Base-by-base conservation (phyloP, 495 filamentous ascomycete genomes). In the Daldinia vernicosa region DNA sequence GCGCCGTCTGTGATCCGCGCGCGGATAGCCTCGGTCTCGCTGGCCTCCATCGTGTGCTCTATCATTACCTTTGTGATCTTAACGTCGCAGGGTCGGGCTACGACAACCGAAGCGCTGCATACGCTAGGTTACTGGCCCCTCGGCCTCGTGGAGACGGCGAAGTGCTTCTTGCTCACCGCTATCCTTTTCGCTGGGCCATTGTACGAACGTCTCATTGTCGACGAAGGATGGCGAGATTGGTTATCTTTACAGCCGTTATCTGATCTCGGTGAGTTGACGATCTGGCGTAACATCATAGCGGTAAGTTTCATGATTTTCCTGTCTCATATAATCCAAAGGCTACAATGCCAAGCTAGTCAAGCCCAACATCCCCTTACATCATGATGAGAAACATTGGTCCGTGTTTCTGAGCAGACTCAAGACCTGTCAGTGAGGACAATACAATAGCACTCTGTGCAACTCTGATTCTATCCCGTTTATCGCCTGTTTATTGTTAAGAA, bases 391-490 rank as follows among this genome's bases (percentile, higher is more conserved):
- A 88, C 79, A 90, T 93, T 96, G 93, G 94, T 97, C 94, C 94
- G 94, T 97, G 94, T 97, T 97, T 87, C 93, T 89, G 92, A 97
- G 92, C 91, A 91, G 94, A 89, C 86, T 93, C 93, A 97, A 96
- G 92, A 95, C 92, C 91, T 92, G 91, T 88, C 85, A 85, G 79
- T 91, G 94, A 95, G 87, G 93, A 95, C 85, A 88, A 80, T 72
- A 83, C 87, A 86, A 88, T 86, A 84, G 80, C 81, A 92, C 90
- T 80, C 82, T 84, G 88, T 90, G 92, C 92, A 91, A 77, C 87
- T 93, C 93, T 97, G 93, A 97, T 85, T 77, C 4, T 15, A 55
- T 45, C 27, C 19, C 39, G 3, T 35, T 9, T 50, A 27, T 32
- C 27, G 14, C n/a, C 33, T 37, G 28, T 51, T 51, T 32, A 14